Conservation (phyloP, 306 rosid species). For the Malus asiatica region DNA sequence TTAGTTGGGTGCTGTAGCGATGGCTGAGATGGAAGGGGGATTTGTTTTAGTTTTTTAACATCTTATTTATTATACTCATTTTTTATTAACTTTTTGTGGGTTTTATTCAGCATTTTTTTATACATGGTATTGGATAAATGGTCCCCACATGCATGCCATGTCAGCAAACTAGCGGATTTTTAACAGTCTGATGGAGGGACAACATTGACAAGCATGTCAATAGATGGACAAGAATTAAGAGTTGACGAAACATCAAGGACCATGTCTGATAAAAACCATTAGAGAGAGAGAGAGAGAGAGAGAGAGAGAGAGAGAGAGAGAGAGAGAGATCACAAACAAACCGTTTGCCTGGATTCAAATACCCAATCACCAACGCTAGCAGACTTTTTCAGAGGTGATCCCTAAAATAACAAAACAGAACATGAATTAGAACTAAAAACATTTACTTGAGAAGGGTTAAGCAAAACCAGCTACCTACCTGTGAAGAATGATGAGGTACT, state of each 20-base stretch:
- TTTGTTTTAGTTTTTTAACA: not conserved
- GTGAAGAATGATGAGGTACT: constrained; percentile 74
- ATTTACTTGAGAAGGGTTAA: constrained; percentile 3
- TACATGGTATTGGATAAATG: not conserved
- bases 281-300: not conserved
- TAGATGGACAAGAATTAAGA: not conserved
- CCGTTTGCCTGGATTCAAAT: constrained; percentile 73
- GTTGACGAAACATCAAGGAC: not conserved
- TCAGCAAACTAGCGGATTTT: not conserved
- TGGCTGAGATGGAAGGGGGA: not conserved
- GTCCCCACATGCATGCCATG: not conserved
- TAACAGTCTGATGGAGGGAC: not conserved
- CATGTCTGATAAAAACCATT: not conserved
- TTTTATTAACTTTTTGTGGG: not conserved
- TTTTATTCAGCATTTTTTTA: not conserved
- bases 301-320: constrained; percentile 5
- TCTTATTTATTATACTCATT: not conserved
- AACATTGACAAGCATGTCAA: not conserved
- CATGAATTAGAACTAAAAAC: constrained; percentile 11
- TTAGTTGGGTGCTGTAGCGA: not conserved
- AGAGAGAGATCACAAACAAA: constrained; percentile 26
- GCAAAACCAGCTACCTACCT: constrained; percentile 49
- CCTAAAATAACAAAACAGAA: constrained; percentile 45
- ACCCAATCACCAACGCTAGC: constrained; percentile 98
- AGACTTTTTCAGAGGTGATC: constrained; percentile 75